Base-by-base conservation (phyloP, 495 filamentous ascomycete species). In the Podospora sp. region DNA sequence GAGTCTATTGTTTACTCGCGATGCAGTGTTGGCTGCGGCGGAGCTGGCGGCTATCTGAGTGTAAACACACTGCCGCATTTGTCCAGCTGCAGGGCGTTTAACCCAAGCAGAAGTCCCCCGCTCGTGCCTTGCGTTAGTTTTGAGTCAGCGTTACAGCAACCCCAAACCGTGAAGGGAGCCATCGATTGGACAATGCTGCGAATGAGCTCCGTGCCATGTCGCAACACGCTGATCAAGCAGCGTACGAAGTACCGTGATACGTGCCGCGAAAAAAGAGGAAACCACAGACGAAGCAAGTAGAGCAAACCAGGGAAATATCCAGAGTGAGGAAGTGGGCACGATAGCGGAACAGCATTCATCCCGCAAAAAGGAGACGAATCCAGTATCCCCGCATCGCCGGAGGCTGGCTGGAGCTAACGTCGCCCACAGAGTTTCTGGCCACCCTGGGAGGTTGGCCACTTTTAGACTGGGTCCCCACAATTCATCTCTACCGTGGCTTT, bases 41-140 rank as follows among this genome's bases (percentile, higher is more conserved):
- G 29, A 33, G 29, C 29, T 24, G 36, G n/a, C 26, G 36, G 3
- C 21, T 16, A 8, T 21, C 18, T 27, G 21, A 25, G 3, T 20
- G 50, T 65, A 56, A 46, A 50, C 63, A 56, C n/a, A 29, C 9
- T 27, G 22, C 62, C 62, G 18, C 59, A 60, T 36, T 20, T 7
- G 5, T 51, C 22, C 40, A 14, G 40, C 2, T 46, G 40, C 40
- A 46, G 4, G 11, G 40, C 16, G 9, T 14, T 14, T 46, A 29
- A 59, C 6, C 56, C 56, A 2, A 59, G 25, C 33, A 22, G n/a
- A 12, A 25, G 40, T 64, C 29, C 40, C 35, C 27, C 33, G 49
- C 51, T 24, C 36, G 29, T 57, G 63, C 63, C 51, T 57, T 36
- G 53, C 63, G 20, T 58, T 65, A 63, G 61, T 27, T 27, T 24